These are phyloP conservation scores for Scutellaria galericulata DNA, from an alignment of 257 asterid species.

Conservation along the genomic window DNA sequence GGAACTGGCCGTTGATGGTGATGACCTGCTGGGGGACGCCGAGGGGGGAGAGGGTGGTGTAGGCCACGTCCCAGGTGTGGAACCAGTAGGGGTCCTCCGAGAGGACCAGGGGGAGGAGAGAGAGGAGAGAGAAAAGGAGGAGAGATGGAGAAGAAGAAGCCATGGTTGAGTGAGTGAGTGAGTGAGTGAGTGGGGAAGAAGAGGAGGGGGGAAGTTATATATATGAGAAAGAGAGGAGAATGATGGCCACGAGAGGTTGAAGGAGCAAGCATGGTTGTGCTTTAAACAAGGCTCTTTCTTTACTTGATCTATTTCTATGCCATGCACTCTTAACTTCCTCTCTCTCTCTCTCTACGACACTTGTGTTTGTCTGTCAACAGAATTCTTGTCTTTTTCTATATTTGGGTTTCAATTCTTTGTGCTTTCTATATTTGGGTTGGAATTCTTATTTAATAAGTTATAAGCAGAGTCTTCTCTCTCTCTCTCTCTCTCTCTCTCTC, in stretches of 20 bases:
- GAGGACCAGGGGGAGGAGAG: slow-evolving; percentile 17
- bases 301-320: background rate
- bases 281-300: no score
- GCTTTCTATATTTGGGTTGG: no score
- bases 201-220: slow-evolving; percentile 3
- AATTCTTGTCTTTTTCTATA: no score
- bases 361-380: no score
- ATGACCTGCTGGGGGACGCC: slow-evolving; percentile 55
- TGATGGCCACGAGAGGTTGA: background rate
- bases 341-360: no score
- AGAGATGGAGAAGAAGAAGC: background rate
- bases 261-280: background rate
- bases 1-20: slow-evolving; percentile 58
- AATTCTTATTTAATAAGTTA: no score
- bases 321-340: slow-evolving; percentile 6
- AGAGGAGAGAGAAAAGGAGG: background rate
- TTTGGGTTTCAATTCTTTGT: no score
- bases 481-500: no score
- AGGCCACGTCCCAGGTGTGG: slow-evolving; percentile 59
- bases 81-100: slow-evolving; percentile 62
- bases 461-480: no score
- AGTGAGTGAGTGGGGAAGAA: background rate
- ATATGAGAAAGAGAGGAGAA: slow-evolving; percentile 12
- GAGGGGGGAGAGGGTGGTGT: slow-evolving; percentile 49
- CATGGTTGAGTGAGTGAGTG: background rate